Evolutionary conservation across 2,329 filamentous ascomycete genomes (phyloP).

Genomic region (Tolypocladium cylindrosporum): DNA sequence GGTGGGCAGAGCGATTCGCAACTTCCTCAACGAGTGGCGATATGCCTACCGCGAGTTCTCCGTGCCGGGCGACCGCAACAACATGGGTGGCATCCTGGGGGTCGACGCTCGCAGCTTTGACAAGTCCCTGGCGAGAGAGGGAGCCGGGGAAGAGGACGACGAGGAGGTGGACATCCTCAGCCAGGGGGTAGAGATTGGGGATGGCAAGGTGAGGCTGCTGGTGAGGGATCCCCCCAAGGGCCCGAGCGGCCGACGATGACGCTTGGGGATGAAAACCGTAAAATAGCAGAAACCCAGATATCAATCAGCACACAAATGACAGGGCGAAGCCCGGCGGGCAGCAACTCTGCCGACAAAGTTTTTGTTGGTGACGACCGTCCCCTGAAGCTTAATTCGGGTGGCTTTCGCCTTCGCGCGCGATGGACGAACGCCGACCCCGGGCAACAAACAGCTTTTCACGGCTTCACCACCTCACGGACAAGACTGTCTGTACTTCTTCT

Average conservation of each 20-base stretch:
- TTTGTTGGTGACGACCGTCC: background rate
- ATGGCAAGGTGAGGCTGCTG: conserved; percentile 55
- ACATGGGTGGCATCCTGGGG: conserved; percentile 66
- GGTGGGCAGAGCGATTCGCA: conserved; percentile 85
- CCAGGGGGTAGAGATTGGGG: conserved; percentile 58
- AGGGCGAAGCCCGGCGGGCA: background rate
- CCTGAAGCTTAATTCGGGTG: background rate
- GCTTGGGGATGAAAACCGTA: conserved; percentile 16
- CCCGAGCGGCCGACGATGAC: conserved; percentile 38
- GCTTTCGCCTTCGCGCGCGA: too few relatives aligned
- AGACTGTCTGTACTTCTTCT: too few relatives aligned
- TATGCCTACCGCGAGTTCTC: conserved; percentile 96
- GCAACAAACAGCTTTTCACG: too few relatives aligned
- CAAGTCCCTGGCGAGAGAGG: conserved; percentile 44
- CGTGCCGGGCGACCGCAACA: conserved; percentile 82
- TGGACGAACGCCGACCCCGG: too few relatives aligned
- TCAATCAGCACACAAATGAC: background rate
- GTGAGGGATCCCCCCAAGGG: conserved; percentile 52
- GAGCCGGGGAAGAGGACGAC: conserved; percentile 25
- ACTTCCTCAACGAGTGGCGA: conserved; percentile 88
- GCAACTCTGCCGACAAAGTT: background rate
- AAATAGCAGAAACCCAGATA: conserved; percentile 9
- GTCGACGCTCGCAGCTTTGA: conserved; percentile 61
- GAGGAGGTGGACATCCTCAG: conserved; percentile 47
- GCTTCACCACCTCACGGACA: too few relatives aligned